A percentile compares a stretch with the other conserved stretches of the same genome.
Conservation (phyloP, 208 protist species). For the Acanthamoeba castellanii region DNA sequence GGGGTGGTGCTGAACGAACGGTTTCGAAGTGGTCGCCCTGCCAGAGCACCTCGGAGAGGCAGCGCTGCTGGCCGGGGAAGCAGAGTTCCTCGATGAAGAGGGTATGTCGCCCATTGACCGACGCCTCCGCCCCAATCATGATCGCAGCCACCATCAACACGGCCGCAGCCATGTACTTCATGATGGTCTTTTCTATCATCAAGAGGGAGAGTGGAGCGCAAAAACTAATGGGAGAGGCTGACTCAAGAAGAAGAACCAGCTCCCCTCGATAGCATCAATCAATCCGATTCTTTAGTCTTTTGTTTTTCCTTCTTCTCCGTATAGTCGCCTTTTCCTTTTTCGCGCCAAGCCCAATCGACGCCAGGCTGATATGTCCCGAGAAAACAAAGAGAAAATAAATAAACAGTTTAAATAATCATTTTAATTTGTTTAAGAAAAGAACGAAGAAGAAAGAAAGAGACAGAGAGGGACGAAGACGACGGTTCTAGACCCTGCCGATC, state of each 20-base stretch:
- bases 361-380: neutral
- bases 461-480: neutral
- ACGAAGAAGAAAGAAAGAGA: neutral
- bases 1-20: too few species aligned
- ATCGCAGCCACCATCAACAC: neutral
- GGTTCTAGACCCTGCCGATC: neutral
- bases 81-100: neutral
- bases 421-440: neutral
- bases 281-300: neutral
- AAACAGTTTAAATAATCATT: neutral
- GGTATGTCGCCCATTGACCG: neutral
- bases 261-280: neutral
- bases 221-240: neutral
- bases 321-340: neutral
- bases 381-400: neutral
- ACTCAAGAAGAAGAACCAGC: neutral
- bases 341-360: neutral
- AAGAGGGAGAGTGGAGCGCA: neutral
- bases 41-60: constrained; percentile 3
- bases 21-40: neutral
- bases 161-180: neutral
- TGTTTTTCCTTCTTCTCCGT: neutral
- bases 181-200: neutral
- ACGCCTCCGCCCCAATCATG: neutral
- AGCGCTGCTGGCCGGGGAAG: neutral